phyloP scores from a whole-genome alignment of 148 eudicot species.

The Chenopodium album region DNA sequence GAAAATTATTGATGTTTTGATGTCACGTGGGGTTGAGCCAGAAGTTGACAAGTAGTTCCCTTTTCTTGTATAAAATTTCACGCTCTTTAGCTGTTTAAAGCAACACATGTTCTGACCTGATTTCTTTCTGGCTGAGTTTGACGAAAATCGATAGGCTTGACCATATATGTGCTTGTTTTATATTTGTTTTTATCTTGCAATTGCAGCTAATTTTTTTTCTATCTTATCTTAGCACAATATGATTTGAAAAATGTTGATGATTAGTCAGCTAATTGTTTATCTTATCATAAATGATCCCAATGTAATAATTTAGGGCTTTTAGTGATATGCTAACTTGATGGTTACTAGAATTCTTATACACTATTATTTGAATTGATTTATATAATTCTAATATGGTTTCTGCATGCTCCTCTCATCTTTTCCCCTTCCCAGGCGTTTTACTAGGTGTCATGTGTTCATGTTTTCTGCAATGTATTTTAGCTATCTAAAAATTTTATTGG shows the following conservation, averaged over 20 bases:
- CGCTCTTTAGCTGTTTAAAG: neutral
- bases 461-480: neutral
- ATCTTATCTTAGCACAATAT: too few species aligned
- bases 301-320: too few species aligned
- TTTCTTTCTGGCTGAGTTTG: neutral
- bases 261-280: too few species aligned
- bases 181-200: too few species aligned
- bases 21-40: conserved; percentile 97
- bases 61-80: neutral
- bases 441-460: neutral
- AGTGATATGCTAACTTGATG: too few species aligned
- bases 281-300: too few species aligned
- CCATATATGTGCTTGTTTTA: neutral
- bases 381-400: neutral
- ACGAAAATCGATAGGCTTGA: neutral
- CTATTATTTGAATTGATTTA: neutral
- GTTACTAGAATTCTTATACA: too few species aligned
- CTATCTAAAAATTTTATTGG: neutral
- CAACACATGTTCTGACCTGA: neutral
- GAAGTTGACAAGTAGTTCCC: conserved; percentile 93
- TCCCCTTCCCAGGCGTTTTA: neutral
- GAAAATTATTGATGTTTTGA: conserved; percentile 91
- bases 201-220: too few species aligned
- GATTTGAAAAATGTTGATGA: too few species aligned
- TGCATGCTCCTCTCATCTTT: neutral